Evolutionary conservation across 2,329 filamentous ascomycete species (phyloP).

Genomic region (Xylaria hypoxylon): DNA sequence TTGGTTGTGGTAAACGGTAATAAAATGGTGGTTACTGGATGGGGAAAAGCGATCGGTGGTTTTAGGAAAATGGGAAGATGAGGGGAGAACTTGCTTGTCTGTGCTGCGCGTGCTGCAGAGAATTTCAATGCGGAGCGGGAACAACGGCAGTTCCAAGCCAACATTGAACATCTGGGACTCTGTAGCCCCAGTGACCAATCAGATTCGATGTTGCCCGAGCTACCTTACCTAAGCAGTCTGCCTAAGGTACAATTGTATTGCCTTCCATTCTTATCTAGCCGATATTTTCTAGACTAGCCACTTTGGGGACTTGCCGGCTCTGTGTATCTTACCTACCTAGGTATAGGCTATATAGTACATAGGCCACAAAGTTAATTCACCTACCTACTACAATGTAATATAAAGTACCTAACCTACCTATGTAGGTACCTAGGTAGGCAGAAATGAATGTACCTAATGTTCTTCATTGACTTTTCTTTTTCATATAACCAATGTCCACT

Average conservation of each 20-base stretch:
- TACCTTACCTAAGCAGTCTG: not conserved
- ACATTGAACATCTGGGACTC: not conserved
- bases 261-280: not conserved
- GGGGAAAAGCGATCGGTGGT: slow-evolving; percentile 19
- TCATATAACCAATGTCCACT: too few relatives aligned
- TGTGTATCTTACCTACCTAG: too few relatives aligned
- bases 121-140: slow-evolving; percentile 40
- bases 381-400: too few relatives aligned
- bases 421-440: too few relatives aligned
- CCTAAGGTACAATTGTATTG: not conserved
- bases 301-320: too few relatives aligned
- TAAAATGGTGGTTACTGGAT: slow-evolving; percentile 10
- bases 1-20: slow-evolving; percentile 10
- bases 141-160: slow-evolving; percentile 29
- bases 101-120: slow-evolving; percentile 34
- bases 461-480: too few relatives aligned
- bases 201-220: not conserved
- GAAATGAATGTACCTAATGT: too few relatives aligned
- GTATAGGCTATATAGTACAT: too few relatives aligned
- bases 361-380: too few relatives aligned
- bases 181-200: not conserved
- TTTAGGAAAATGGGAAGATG: slow-evolving; percentile 17
- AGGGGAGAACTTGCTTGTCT: slow-evolving; percentile 34
- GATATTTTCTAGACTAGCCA: too few relatives aligned
- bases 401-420: too few relatives aligned